Evolutionary conservation across 371 early-diverging fungal species (phyloP).

Genomic region (Mucor mucedo): DNA sequence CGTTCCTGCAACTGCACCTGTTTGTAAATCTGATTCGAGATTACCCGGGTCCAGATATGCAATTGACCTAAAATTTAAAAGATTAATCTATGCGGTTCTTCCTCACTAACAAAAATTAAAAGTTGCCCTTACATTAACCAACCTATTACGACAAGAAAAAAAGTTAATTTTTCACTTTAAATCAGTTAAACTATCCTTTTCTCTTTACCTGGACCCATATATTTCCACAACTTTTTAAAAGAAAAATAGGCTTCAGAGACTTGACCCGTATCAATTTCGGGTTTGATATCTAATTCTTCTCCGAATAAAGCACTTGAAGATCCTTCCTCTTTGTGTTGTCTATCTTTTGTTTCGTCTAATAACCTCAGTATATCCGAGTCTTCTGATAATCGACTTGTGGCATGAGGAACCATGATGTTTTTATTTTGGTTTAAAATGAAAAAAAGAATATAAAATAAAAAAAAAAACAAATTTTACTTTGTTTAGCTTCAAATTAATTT

Average conservation of each 20-base stretch:
- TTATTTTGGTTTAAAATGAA: constrained; percentile 13
- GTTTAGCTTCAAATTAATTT: not conserved
- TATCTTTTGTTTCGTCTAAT: constrained; percentile 11
- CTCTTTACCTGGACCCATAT: constrained; percentile 58
- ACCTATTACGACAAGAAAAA: constrained; percentile 24
- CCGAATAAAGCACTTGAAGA: constrained; percentile 11
- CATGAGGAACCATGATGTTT: constrained; percentile 29
- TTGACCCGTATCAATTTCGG: constrained; percentile 48
- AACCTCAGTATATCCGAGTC: constrained; percentile 18
- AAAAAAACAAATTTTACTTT: not conserved
- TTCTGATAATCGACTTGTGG: constrained; percentile 24
- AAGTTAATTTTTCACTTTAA: not conserved
- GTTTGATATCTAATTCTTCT: constrained; percentile 48
- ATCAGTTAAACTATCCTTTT: not conserved
- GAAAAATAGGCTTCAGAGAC: constrained; percentile 44
- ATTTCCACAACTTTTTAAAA: constrained; percentile 56
- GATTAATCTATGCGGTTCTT: not conserved
- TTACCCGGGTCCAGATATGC: constrained; percentile 83
- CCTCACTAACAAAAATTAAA: not conserved
- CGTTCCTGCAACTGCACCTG: constrained; percentile 72
- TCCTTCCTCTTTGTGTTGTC: not conserved
- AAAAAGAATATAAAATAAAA: constrained; percentile 5
- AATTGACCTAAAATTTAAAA: constrained; percentile 56
- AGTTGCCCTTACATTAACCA: constrained; percentile 48
- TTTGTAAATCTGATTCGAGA: constrained; percentile 73